phyloP scores from a whole-genome alignment of 305 asterid genomes.

The Salvia sclarea region DNA sequence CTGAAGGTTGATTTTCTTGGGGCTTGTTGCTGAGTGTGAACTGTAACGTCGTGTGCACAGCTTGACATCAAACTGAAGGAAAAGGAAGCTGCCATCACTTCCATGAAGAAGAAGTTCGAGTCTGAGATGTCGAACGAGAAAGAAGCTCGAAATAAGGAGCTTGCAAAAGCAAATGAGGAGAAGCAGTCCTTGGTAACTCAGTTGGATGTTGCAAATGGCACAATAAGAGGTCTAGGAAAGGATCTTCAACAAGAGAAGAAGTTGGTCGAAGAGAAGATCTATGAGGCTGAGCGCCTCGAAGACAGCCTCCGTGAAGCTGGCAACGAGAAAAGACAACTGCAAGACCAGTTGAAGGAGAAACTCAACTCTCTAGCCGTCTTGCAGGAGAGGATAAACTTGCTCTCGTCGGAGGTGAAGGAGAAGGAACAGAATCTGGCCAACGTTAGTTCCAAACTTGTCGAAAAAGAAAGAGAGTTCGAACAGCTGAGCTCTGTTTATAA shows the following conservation, averaged over 20 bases:
- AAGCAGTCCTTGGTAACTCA: slow-evolving; percentile 49
- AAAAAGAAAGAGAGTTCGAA: slow-evolving; percentile 48
- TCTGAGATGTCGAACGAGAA: slow-evolving; percentile 60
- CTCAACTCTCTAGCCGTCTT: slow-evolving; percentile 44
- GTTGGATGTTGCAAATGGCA: slow-evolving; percentile 46
- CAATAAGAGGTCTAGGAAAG: slow-evolving; percentile 44
- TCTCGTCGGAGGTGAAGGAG: slow-evolving; percentile 58
- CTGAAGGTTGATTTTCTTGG: neutral
- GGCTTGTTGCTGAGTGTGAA: slow-evolving; percentile 12
- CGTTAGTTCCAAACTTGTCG: slow-evolving; percentile 48
- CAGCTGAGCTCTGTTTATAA: slow-evolving; percentile 41
- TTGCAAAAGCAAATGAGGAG: slow-evolving; percentile 58
- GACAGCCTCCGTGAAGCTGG: slow-evolving; percentile 40
- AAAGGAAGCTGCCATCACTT: slow-evolving; percentile 49
- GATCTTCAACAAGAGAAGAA: slow-evolving; percentile 63
- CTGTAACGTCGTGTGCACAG: slow-evolving; percentile 43
- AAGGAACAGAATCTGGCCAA: slow-evolving; percentile 47
- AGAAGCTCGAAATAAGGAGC: slow-evolving; percentile 52
- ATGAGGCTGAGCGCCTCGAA: slow-evolving; percentile 50
- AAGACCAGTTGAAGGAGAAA: slow-evolving; percentile 58
- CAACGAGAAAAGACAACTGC: slow-evolving; percentile 55
- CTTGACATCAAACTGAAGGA: slow-evolving; percentile 59
- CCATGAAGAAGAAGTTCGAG: slow-evolving; percentile 50
- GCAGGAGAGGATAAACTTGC: slow-evolving; percentile 55
- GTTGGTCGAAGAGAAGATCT: slow-evolving; percentile 44